Evolutionary conservation across 495 filamentous ascomycete genomes (phyloP), one percentile per base, ranked within the genome.

Genomic region (Mycothermus thermophilus): DNA sequence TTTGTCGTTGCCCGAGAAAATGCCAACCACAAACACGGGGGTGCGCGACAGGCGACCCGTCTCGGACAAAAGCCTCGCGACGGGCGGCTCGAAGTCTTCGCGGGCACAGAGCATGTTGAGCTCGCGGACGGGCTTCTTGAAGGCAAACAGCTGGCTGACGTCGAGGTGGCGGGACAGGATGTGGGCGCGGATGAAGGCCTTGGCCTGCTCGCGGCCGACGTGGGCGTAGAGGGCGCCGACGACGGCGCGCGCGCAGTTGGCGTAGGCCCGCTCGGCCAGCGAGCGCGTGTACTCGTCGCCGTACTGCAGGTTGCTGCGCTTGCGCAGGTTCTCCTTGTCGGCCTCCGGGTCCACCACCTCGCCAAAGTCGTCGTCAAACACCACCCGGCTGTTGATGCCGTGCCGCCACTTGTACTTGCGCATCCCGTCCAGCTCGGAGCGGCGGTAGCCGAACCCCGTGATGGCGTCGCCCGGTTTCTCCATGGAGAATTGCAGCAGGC

Each of bases 11-110:
- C 88, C 92, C 26, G 76, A 82, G 63, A 77, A 97, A 37, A 96
- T 83, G 16, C 88, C 92, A 10, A 97, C 84, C n/a, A 93, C 74
- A 48, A 82, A 96, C 23, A 96, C 90, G 7, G 90, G 88, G 43
- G 77, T 73, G 50, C 81, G 71, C 43, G 75, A 83, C 46, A 65
- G 54, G 35, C 92, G 72, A 49, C 90, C 90, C 11, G 90, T 93
- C 63, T 97, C 90, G 40, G 72, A 77, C 32, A 92, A 63, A 26
- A 96, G 68, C 33, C 87, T 72, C 21, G 90, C 90, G 13, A 94
- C 74, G 4, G 92, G 92, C 1, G 70, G 55, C 38, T 88, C 84
- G 58, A 96, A 95, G 42, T 78, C 77, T 60, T 97, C 90, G 22
- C 90, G 68, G 14, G 71, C 76, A 55, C 90, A 96, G 17, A 97